Conservation (phyloP, 306 rosid genomes). For the Sicyos edulis region DNA sequence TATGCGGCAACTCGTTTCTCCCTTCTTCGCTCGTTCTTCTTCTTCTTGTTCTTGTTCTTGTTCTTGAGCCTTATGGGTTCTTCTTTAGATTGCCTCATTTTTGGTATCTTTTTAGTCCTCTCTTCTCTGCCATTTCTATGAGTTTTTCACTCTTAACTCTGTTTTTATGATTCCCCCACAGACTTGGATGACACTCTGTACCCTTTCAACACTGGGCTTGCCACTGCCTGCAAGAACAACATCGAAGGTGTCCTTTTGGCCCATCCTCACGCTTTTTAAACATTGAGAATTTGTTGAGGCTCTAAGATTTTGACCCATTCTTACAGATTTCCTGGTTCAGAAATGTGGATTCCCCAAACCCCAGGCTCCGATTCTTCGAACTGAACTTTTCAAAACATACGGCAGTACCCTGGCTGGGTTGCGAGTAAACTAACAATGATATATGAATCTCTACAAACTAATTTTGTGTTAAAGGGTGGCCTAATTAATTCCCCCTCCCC, state of each 20-base stretch:
- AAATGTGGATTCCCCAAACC: slow-evolving; percentile 57
- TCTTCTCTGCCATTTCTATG: background rate
- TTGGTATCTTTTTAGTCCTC: slow-evolving; percentile 31
- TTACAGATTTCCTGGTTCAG: slow-evolving; percentile 49
- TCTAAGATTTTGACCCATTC: background rate
- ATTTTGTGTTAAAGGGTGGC: no score
- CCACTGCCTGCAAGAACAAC: slow-evolving; percentile 53
- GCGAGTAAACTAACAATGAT: slow-evolving; percentile 38
- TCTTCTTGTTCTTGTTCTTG: slow-evolving; percentile 19
- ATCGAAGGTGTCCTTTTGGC: slow-evolving; percentile 42
- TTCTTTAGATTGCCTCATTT: slow-evolving; percentile 32
- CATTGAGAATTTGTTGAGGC: no score
- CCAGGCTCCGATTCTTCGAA: slow-evolving; percentile 55
- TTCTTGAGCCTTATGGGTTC: background rate
- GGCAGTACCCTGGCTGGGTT: slow-evolving; percentile 94
- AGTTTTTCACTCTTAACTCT: background rate
- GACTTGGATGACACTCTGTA: slow-evolving; percentile 90
- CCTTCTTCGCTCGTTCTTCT: slow-evolving; percentile 1
- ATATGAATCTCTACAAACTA: background rate
- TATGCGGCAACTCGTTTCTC: background rate
- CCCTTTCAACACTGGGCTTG: slow-evolving; percentile 48
- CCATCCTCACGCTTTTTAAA: no score
- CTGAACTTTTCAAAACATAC: slow-evolving; percentile 68
- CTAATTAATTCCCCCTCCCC: no score
- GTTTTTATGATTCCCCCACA: slow-evolving; percentile 26